phyloP scores from a whole-genome alignment of 2,329 filamentous ascomycete genomes.

The Scedosporium boydii region DNA sequence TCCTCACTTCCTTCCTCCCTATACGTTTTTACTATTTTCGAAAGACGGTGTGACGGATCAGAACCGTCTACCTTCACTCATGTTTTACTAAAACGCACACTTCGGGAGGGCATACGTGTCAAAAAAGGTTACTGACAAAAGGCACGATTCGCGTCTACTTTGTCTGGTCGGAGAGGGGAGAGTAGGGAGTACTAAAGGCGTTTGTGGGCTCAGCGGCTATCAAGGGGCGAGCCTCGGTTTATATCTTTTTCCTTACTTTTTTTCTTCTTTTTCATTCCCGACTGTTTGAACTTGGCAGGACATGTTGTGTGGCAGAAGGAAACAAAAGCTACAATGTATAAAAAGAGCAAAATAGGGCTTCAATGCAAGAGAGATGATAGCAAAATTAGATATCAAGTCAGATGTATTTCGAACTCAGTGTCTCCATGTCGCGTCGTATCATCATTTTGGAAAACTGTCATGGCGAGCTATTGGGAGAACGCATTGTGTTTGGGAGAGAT shows the following conservation, averaged over 20 bases:
- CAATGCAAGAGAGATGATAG: constrained; percentile 2
- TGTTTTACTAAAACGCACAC: constrained; percentile 28
- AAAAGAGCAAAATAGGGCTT: constrained; percentile 4
- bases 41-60: background rate
- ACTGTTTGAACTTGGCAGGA: constrained; percentile 3
- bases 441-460: no score
- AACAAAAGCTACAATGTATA: constrained; percentile 1
- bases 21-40: background rate
- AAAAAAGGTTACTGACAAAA: constrained; percentile 1
- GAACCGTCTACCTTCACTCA: background rate
- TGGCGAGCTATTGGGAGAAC: background rate
- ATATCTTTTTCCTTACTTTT: background rate
- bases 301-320: background rate
- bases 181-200: background rate
- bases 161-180: background rate
- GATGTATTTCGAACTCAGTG: background rate
- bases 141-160: background rate
- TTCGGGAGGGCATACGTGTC: constrained; percentile 31
- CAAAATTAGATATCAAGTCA: background rate
- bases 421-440: background rate
- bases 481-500: background rate
- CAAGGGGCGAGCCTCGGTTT: background rate
- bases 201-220: background rate
- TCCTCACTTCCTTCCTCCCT: background rate
- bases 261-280: background rate